phyloP scores from a whole-genome alignment of 2,329 filamentous ascomycete species.

The Dactylellina drechsleri region DNA sequence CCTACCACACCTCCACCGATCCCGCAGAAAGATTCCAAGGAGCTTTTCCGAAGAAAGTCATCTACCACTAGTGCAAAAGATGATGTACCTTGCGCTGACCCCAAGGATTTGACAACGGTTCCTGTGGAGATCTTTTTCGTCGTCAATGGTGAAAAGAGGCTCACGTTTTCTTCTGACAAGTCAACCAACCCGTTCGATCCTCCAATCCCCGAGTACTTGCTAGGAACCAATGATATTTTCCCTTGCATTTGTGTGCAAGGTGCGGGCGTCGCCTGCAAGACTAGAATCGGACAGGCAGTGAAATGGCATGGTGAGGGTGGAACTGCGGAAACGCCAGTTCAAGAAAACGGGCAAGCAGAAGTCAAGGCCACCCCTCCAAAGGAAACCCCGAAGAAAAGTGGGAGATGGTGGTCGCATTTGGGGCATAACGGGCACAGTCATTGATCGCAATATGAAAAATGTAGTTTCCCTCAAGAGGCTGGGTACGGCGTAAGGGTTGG shows the following conservation, averaged over 20 bases:
- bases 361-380: constrained; percentile 18
- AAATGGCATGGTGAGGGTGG: constrained; percentile 50
- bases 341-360: constrained; percentile 14
- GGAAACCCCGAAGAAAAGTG: constrained; percentile 44
- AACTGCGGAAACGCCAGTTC: constrained; percentile 13
- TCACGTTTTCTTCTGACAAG: constrained; percentile 21
- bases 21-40: constrained; percentile 41
- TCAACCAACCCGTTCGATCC: constrained; percentile 35
- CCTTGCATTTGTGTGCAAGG: constrained; percentile 49
- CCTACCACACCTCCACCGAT: constrained; percentile 38
- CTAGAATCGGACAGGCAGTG: constrained; percentile 45
- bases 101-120: constrained; percentile 35
- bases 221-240: constrained; percentile 41
- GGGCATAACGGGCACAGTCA: constrained; percentile 16
- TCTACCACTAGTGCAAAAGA: constrained; percentile 37
- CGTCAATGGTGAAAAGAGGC: constrained; percentile 44
- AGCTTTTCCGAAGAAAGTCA: constrained; percentile 45
- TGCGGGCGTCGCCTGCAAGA: constrained; percentile 47
- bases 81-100: constrained; percentile 44
- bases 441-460: not conserved
- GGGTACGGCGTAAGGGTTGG: not conserved
- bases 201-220: constrained; percentile 30
- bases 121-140: constrained; percentile 43
- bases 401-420: constrained; percentile 48
- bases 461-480: not conserved